Evolutionary conservation across 352 stramenopile species (phyloP).

Genomic region (Pythium periplocum): DNA sequence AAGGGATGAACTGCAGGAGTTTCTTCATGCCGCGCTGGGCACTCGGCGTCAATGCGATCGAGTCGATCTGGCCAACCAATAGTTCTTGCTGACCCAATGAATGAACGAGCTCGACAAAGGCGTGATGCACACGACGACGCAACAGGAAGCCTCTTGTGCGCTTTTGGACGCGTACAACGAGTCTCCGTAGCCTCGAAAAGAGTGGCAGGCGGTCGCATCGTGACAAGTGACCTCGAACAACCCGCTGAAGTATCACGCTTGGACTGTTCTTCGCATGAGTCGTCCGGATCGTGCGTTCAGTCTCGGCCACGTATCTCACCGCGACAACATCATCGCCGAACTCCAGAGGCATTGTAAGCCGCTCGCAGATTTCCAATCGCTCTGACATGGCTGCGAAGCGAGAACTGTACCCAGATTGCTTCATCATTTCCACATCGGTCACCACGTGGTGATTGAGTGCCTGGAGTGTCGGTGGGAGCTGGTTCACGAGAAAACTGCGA

Average conservation of each 20-base stretch:
- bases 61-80: constrained; percentile 30
- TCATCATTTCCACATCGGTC: constrained; percentile 58
- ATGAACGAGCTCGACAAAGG: constrained; percentile 48
- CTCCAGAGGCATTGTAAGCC: constrained; percentile 33
- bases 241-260: constrained; percentile 27
- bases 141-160: constrained; percentile 60
- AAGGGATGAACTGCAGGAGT: constrained; percentile 42
- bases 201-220: constrained; percentile 29
- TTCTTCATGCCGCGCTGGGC: constrained; percentile 42
- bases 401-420: constrained; percentile 26
- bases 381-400: constrained; percentile 32
- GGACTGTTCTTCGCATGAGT: constrained; percentile 43
- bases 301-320: constrained; percentile 27
- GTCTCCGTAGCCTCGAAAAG: constrained; percentile 34
- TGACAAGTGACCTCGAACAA: constrained; percentile 48
- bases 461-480: constrained; percentile 45
- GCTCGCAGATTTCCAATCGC: constrained; percentile 21
- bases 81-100: constrained; percentile 40
- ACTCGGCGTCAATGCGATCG: constrained; percentile 20
- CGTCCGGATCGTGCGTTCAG: constrained; percentile 20
- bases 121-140: constrained; percentile 29
- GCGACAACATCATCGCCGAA: constrained; percentile 40
- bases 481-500: constrained; percentile 65
- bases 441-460: constrained; percentile 58
- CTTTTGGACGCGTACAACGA: constrained; percentile 52